Conservation (phyloP, 345 rosid species). For the Alliaria petiolata region DNA sequence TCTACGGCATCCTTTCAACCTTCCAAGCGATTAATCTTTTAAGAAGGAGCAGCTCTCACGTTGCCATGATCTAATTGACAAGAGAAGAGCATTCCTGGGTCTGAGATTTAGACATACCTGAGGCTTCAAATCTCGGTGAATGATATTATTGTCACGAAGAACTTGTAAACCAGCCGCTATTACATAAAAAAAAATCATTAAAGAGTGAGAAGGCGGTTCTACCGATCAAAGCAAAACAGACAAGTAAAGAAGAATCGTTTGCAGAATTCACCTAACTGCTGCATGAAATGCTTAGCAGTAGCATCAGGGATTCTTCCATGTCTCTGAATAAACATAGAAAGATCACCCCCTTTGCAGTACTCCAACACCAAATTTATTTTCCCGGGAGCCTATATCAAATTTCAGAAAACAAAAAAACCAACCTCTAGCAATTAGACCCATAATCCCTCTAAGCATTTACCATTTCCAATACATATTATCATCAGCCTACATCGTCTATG, state of each 20-base stretch:
- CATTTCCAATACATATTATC: not conserved
- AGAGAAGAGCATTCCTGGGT: not conserved
- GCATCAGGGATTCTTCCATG: slow-evolving; percentile 73
- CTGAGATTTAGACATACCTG: slow-evolving; percentile 55
- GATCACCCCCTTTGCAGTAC: slow-evolving; percentile 92
- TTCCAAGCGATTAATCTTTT: too few relatives aligned
- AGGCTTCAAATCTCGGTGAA: slow-evolving; percentile 97
- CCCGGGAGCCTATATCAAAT: slow-evolving; percentile 60
- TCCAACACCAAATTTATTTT: slow-evolving; percentile 85
- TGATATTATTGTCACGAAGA: slow-evolving; percentile 92
- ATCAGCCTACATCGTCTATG: not conserved
- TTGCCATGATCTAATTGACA: not conserved
- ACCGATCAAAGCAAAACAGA: slow-evolving; percentile 14
- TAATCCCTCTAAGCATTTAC: not conserved
- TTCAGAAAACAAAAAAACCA: not conserved
- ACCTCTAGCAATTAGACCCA: too few relatives aligned
- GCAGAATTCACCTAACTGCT: slow-evolving; percentile 66
- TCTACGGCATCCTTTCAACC: too few relatives aligned
- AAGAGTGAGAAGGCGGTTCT: not conserved
- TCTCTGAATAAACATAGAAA: slow-evolving; percentile 76
- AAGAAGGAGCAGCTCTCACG: not conserved
- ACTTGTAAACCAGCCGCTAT: slow-evolving; percentile 85
- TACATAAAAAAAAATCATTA: not conserved
- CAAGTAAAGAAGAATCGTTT: not conserved
- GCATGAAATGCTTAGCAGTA: slow-evolving; percentile 91